phyloP scores from a whole-genome alignment of 257 asterid genomes.

The Voacanga thouarsii region DNA sequence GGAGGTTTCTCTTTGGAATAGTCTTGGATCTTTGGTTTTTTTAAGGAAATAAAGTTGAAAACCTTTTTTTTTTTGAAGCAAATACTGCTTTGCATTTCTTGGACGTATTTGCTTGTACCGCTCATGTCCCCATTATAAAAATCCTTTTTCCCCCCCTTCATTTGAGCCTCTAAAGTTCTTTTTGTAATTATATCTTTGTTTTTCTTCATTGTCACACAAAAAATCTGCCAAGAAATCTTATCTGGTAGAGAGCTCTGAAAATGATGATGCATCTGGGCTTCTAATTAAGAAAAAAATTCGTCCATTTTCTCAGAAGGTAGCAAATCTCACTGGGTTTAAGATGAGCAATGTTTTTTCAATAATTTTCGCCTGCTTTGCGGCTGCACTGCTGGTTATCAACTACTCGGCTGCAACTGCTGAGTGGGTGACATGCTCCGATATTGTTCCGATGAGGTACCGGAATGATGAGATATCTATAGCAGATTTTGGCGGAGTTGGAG shows the following conservation, averaged over 20 bases:
- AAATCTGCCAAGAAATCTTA: background rate
- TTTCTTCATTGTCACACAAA: background rate
- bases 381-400: conserved; percentile 21
- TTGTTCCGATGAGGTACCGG: conserved; percentile 77
- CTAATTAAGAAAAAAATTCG: background rate
- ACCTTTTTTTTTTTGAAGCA: background rate
- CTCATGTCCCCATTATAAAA: background rate
- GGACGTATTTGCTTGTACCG: conserved; percentile 28
- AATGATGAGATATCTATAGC: conserved; percentile 70
- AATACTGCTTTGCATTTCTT: conserved; percentile 10
- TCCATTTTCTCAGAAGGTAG: background rate
- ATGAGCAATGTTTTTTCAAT: conserved; percentile 26
- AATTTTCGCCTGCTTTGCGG: conserved; percentile 23
- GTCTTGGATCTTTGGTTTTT: conserved; percentile 1
- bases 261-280: background rate
- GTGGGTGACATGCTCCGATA: conserved; percentile 68
- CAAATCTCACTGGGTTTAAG: background rate
- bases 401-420: conserved; percentile 27
- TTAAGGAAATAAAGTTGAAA: background rate
- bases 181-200: conserved; percentile 7
- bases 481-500: conserved; percentile 89
- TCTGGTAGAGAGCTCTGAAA: background rate
- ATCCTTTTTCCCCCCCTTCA: background rate
- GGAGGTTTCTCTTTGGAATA: conserved; percentile 42
- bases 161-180: background rate